Evolutionary conservation across 2,329 filamentous ascomycete species (phyloP).

Genomic region (Calonectria fujianensis): DNA sequence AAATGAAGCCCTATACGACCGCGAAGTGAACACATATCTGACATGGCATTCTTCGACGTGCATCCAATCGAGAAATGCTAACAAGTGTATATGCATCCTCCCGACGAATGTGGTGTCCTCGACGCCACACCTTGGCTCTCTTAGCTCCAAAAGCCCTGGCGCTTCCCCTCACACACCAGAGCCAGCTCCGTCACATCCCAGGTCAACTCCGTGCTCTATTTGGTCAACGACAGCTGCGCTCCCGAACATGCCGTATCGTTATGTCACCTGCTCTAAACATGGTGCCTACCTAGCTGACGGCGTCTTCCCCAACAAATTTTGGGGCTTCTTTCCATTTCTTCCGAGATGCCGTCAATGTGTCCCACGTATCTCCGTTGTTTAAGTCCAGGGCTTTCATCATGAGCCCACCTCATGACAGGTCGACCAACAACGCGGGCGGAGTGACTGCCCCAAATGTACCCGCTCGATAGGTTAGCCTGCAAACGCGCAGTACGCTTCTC

Average conservation of each 20-base stretch:
- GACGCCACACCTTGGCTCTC: slow-evolving; percentile 52
- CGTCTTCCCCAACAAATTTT: slow-evolving; percentile 35
- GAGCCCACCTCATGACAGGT: slow-evolving; percentile 11
- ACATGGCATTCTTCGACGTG: background rate
- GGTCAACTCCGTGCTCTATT: slow-evolving; percentile 19
- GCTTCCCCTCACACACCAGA: slow-evolving; percentile 22
- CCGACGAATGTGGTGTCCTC: slow-evolving; percentile 15
- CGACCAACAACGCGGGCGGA: background rate
- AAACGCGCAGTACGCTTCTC: slow-evolving; percentile 32
- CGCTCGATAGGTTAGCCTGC: slow-evolving; percentile 1
- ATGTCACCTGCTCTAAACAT: slow-evolving; percentile 21
- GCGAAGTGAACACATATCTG: background rate
- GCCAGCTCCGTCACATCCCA: slow-evolving; percentile 36
- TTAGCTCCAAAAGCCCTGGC: slow-evolving; percentile 37
- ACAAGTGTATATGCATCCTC: background rate
- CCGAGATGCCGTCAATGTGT: background rate
- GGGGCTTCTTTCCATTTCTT: slow-evolving; percentile 12
- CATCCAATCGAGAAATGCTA: slow-evolving; percentile 1
- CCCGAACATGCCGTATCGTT: slow-evolving; percentile 1
- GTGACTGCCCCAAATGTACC: slow-evolving; percentile 8
- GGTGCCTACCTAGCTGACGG: slow-evolving; percentile 5
- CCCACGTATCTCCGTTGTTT: background rate
- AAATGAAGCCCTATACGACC: background rate
- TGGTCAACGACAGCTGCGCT: slow-evolving; percentile 28
- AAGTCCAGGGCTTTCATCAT: slow-evolving; percentile 8